Evolutionary conservation across 169 alveolate species (phyloP).

Genomic region (Amoebophrya sp.): DNA sequence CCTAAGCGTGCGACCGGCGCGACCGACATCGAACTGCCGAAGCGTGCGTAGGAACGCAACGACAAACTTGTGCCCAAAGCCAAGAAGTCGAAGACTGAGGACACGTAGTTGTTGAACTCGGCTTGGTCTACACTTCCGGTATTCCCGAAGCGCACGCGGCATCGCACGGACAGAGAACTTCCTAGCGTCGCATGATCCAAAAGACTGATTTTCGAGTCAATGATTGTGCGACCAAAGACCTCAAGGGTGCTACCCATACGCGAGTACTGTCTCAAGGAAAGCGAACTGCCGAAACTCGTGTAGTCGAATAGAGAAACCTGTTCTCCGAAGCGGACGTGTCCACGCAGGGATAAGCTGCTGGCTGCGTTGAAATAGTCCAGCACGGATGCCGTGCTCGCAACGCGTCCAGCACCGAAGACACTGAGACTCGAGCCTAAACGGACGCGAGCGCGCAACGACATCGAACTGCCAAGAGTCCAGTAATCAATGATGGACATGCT

Average conservation of each 20-base stretch:
- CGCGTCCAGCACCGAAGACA: background rate
- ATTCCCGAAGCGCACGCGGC: background rate
- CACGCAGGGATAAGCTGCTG: background rate
- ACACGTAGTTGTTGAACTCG: background rate
- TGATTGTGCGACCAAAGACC: background rate
- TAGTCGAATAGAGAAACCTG: background rate
- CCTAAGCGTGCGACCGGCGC: background rate
- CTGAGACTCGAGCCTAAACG: background rate
- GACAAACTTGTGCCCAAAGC: slow-evolving; percentile 22
- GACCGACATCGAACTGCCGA: slow-evolving; percentile 16
- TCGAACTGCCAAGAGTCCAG: background rate
- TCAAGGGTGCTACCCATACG: background rate
- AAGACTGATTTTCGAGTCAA: background rate
- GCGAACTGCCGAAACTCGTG: slow-evolving; percentile 9
- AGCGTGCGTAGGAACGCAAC: background rate
- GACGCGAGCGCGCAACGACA: background rate
- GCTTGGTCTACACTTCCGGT: background rate
- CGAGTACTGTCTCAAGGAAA: background rate
- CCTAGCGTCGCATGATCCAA: background rate
- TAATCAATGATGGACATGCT: background rate
- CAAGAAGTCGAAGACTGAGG: slow-evolving; percentile 3
- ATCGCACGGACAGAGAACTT: background rate
- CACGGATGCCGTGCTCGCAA: background rate
- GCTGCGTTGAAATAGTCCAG: background rate
- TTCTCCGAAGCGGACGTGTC: background rate